Evolutionary conservation across 2,329 filamentous ascomycete genomes (phyloP).

Genomic region (Fusarium agapanthi): DNA sequence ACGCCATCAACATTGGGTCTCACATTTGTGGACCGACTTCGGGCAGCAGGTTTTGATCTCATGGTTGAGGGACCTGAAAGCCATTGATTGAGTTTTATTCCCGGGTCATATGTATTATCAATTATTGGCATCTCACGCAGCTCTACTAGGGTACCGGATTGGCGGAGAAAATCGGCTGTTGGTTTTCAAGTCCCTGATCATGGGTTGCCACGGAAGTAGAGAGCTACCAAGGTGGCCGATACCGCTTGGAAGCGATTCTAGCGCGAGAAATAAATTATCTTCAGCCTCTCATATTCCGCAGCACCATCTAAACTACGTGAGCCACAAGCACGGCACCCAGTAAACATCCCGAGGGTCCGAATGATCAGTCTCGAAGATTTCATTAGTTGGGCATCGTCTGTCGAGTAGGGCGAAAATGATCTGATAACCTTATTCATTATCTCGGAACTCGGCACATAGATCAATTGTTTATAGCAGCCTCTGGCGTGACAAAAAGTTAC

Average conservation of each 20-base stretch:
- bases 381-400: neutral
- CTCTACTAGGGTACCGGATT: neutral
- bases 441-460: neutral
- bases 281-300: neutral
- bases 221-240: neutral
- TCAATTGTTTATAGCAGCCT: neutral
- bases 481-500: neutral
- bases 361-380: neutral
- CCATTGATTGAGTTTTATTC: neutral
- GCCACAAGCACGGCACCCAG: fast-evolving
- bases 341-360: neutral
- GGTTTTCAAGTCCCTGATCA: neutral
- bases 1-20: neutral
- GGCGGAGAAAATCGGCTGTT: neutral
- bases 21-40: neutral
- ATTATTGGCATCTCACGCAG: neutral
- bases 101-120: neutral
- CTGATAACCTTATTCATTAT: slow-evolving; percentile 1
- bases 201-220: neutral
- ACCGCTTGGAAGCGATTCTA: neutral
- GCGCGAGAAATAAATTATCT: neutral
- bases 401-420: neutral
- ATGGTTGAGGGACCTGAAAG: neutral
- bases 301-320: neutral
- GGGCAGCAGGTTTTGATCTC: neutral